phyloP scores from a whole-genome alignment of 2,329 filamentous ascomycete genomes.

The Colletotrichum sp. region DNA sequence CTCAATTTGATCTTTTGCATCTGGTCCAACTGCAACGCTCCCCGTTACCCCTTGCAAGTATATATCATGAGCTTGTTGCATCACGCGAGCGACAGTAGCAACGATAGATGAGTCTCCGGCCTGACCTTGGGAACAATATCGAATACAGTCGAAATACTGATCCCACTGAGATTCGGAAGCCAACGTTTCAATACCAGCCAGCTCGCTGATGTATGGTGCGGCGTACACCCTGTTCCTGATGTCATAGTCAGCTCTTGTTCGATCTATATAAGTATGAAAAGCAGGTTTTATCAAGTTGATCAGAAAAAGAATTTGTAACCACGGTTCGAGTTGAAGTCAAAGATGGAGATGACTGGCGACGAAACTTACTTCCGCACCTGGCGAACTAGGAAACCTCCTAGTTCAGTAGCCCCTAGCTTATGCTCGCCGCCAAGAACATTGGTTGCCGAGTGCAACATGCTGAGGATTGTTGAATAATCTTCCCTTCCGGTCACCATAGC shows the following conservation, averaged over 20 bases:
- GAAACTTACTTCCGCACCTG: not conserved
- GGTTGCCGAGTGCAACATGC: not conserved
- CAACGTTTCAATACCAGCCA: not conserved
- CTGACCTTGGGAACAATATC: not conserved
- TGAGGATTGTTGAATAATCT: not conserved
- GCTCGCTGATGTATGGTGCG: not conserved
- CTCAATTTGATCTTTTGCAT: not conserved
- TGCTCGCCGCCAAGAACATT: not conserved
- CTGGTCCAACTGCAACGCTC: rapidly evolving
- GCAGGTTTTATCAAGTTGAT: rapidly evolving
- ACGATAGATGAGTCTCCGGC: not conserved
- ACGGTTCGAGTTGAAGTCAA: not conserved
- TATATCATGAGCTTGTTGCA: not conserved
- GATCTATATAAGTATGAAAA: rapidly evolving
- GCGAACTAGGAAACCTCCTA: not conserved
- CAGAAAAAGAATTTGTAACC: rapidly evolving
- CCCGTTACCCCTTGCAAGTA: not conserved
- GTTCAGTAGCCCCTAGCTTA: not conserved
- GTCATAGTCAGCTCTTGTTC: not conserved
- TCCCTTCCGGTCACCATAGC: not conserved
- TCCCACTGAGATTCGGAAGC: not conserved
- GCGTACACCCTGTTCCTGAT: not conserved
- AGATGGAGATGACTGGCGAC: not conserved
- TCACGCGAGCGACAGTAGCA: not conserved
- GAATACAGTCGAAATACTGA: not conserved